phyloP scores from a whole-genome alignment of 2,329 filamentous ascomycete genomes.

The Eutypella sp. region DNA sequence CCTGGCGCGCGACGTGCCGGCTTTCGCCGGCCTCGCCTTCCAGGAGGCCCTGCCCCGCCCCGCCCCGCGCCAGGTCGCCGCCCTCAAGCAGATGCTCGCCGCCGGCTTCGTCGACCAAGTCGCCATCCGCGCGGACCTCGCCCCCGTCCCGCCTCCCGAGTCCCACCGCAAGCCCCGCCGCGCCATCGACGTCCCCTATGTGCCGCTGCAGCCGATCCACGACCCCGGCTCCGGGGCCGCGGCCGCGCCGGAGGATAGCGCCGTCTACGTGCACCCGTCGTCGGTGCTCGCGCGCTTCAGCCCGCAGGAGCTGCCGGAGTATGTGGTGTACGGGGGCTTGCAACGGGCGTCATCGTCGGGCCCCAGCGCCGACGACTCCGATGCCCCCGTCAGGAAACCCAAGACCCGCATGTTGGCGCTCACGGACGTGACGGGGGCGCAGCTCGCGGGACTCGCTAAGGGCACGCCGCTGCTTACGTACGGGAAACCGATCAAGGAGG shows the following conservation, averaged over 20 bases:
- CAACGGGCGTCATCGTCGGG: conserved; percentile 53
- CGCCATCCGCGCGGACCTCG: conserved; percentile 84
- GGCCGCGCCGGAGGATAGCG: conserved; percentile 47
- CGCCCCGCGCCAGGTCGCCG: conserved; percentile 64
- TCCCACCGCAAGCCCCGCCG: conserved; percentile 65
- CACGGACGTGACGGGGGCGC: conserved; percentile 69
- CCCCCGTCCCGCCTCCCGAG: conserved; percentile 68
- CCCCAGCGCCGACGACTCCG: conserved; percentile 4
- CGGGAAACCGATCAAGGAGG: conserved; percentile 88
- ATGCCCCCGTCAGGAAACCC: conserved; percentile 46
- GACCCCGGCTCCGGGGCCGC: conserved; percentile 21
- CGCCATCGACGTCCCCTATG: conserved; percentile 89
- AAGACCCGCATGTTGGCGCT: conserved; percentile 87
- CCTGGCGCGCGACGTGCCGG: conserved; percentile 67
- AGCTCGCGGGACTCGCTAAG: conserved; percentile 74
- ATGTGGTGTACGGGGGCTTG: conserved; percentile 81
- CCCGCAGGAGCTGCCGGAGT: conserved; percentile 73
- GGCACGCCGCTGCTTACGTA: conserved; percentile 80
- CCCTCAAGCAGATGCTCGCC: conserved; percentile 85
- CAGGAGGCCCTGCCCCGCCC: conserved; percentile 54
- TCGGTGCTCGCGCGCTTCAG: conserved; percentile 71
- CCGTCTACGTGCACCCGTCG: conserved; percentile 83
- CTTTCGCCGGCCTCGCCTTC: conserved; percentile 52
- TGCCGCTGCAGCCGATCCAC: conserved; percentile 72
- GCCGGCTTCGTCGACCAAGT: conserved; percentile 93